Evolutionary conservation across 768 basidiomycete species (phyloP).

Genomic region (Amanita molliuscula): DNA sequence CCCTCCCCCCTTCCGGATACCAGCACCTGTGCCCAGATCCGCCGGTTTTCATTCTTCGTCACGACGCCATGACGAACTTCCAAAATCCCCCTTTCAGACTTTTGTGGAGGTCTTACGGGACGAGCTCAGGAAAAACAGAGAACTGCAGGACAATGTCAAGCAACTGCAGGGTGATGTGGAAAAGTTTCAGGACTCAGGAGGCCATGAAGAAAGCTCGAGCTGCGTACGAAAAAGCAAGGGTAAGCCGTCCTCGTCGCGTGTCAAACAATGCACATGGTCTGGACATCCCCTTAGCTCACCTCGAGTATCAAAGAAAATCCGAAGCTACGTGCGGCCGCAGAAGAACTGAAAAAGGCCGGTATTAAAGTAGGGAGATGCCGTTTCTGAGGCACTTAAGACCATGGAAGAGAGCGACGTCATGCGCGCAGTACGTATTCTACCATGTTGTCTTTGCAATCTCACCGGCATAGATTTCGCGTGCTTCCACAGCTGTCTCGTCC

Average conservation of each 20-base stretch:
- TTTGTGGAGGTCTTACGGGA: slow-evolving; percentile 92
- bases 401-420: slow-evolving; percentile 95
- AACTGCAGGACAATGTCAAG: slow-evolving; percentile 93
- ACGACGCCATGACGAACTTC: slow-evolving; percentile 48
- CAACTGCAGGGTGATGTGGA: slow-evolving; percentile 96
- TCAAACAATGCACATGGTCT: slow-evolving; percentile 4
- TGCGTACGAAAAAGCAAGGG: slow-evolving; percentile 90
- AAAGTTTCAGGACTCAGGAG: slow-evolving; percentile 93
- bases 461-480: slow-evolving; percentile 60
- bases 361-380: slow-evolving; percentile 91
- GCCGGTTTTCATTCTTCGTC: slow-evolving; percentile 61
- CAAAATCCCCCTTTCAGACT: slow-evolving; percentile 90
- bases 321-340: slow-evolving; percentile 80
- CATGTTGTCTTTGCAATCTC: background rate
- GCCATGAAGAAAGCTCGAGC: slow-evolving; percentile 88
- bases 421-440: slow-evolving; percentile 50
- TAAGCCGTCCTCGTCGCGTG: slow-evolving; percentile 29
- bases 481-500: slow-evolving; percentile 76
- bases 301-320: slow-evolving; percentile 97
- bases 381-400: slow-evolving; percentile 79
- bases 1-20: slow-evolving; percentile 32
- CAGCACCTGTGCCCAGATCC: slow-evolving; percentile 8
- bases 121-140: slow-evolving; percentile 88
- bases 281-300: slow-evolving; percentile 47
- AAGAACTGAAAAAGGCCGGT: slow-evolving; percentile 83